A percentile compares a stretch with the other conserved stretches of the same genome.
Evolutionary conservation across 176 grass and related monocot species (phyloP).

Genomic region (Oryza nivara): DNA sequence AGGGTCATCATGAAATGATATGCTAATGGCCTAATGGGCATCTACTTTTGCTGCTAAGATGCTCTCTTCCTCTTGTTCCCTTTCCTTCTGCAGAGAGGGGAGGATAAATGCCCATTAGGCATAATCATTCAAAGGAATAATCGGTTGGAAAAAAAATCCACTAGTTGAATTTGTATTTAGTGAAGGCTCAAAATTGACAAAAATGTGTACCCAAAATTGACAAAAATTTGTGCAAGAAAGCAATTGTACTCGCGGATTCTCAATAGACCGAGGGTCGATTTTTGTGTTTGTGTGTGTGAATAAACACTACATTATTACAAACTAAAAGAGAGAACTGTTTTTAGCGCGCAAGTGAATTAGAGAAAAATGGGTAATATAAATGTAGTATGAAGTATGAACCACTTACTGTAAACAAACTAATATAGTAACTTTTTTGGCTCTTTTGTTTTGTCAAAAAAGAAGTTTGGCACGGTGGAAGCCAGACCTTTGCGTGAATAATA

Average conservation of each 20-base stretch:
- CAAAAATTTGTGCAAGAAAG: too few species aligned
- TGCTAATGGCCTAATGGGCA: constrained; percentile 3
- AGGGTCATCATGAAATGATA: background rate
- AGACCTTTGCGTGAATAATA: background rate
- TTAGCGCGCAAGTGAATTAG: background rate
- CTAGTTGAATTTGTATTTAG: background rate
- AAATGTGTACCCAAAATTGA: background rate
- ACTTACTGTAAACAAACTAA: background rate
- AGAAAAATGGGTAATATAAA: background rate
- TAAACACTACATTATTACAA: background rate
- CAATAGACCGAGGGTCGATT: background rate
- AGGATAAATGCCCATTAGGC: background rate
- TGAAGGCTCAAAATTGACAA: background rate
- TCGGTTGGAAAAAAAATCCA: background rate
- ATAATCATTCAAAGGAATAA: background rate
- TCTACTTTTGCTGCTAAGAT: constrained; percentile 37
- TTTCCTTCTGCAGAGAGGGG: background rate
- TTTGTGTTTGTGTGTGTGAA: background rate
- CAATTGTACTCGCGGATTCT: background rate
- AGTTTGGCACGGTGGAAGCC: background rate
- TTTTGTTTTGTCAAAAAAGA: background rate
- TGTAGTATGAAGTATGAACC: background rate
- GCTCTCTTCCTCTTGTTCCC: background rate
- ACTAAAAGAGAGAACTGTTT: background rate
- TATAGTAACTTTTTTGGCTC: too few species aligned